Percentiles rank a stretch among this genome's conserved stretches.
These are phyloP conservation scores for Phoma herbarum DNA, from an alignment of 2,329 filamentous ascomycete species.

Conservation along the genomic window DNA sequence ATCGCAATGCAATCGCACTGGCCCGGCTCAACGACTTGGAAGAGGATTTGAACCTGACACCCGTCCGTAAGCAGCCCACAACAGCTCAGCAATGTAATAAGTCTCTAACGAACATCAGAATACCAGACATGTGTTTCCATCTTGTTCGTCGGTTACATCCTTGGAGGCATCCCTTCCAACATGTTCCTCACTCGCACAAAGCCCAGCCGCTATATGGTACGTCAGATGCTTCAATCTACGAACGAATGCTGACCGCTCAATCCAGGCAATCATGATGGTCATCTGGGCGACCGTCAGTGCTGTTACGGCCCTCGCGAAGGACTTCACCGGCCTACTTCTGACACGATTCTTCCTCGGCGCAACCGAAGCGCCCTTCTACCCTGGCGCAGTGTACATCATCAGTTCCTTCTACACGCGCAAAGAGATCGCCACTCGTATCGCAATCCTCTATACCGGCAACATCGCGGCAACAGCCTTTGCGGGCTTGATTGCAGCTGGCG, in stretches of 20 bases:
- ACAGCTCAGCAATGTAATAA: no score
- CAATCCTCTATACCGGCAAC: background rate
- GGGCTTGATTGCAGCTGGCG: background rate
- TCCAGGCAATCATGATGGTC: background rate
- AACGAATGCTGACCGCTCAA: background rate
- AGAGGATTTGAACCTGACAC: background rate
- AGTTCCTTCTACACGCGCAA: background rate
- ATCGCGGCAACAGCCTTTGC: background rate
- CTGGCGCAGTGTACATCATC: background rate
- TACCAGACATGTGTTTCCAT: background rate
- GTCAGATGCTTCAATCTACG: background rate
- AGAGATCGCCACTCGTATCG: background rate
- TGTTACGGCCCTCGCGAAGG: background rate
- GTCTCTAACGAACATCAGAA: no score
- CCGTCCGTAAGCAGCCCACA: background rate
- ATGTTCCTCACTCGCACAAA: background rate
- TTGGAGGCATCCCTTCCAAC: background rate
- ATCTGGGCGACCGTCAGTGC: background rate
- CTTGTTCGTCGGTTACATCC: background rate
- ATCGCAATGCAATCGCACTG: background rate
- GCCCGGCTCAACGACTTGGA: background rate
- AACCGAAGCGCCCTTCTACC: background rate
- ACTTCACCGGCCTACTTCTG: background rate
- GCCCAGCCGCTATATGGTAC: background rate
- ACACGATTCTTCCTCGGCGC: background rate